Evolutionary conservation across 2,329 filamentous ascomycete species (phyloP), one percentile per base, ranked within the genome.

Genomic region (Monascus ruber): DNA sequence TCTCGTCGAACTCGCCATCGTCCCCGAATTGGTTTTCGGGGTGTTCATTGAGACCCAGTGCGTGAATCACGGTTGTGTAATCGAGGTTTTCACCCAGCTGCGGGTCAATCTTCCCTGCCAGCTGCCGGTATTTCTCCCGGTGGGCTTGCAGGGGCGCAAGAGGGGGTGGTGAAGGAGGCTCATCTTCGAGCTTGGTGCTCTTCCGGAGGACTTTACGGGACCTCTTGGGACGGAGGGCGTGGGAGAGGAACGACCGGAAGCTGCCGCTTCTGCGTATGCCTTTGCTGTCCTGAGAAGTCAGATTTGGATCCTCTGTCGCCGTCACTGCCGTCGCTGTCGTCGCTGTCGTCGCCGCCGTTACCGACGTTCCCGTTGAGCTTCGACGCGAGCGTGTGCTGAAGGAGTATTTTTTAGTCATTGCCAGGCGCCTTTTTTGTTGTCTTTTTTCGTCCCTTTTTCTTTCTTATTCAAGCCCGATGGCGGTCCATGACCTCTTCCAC

Each of bases 71-170:
- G 9, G 54, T 46, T 2, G 60, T 63, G 35, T 59, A 62, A 40
- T 63, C 60, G 31, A 41, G 50, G 35, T 48, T 52, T 39, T 63
- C 60, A 10, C 60, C 60, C n/a, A 59, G 43, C 41, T 63, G 60
- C 4, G 52, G 51, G 34, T 63, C 59, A 5, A 60, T 37, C 24
- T 53, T 44, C 4, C 51, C 43, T 35, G 57, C 50, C 1, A 46
- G 28, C 7, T 51, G 45, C 37, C 41, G 46, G 45, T 63, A 62
- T 41, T 60, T 62, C 26, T 50, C 38, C 28, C 56, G 53, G 41
- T 63, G 60, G 11, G 51, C 50, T 31, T 60, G 47, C 29, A 62
- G 48, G 5, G 60, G 59, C 3, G 60, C 53, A 5, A 63, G 35
- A 9, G 52, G 39, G 24, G 55, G 56, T 46, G 59, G 42, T 9